Evolutionary conservation across 2,329 filamentous ascomycete species (phyloP), one percentile per base, ranked within the genome.

Genomic region (Colletotrichum sidae): DNA sequence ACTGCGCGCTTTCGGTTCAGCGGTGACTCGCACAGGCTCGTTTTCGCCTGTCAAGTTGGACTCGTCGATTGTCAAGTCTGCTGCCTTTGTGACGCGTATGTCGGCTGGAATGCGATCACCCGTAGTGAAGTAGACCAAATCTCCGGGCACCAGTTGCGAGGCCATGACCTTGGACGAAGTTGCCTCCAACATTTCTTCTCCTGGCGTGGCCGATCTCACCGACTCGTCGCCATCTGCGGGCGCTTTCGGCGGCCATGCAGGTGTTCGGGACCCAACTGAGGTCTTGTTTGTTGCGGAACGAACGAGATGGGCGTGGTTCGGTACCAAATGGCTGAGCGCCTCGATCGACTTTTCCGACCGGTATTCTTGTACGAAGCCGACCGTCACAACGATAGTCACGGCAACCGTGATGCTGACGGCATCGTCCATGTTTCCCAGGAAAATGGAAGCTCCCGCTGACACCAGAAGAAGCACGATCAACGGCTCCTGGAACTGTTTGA

Each of bases 1-100:
- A 35, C 71, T 73, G 50, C 79, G 74, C 35, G 77, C 66, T 37
- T 77, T 80, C 1, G 89, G 87, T 17, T 92, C 88, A 2, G 90
- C 83, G 10, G 87, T 89, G 74, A 99, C 93, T 51, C 88, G 84
- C 6, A 98, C 93, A 5, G 96, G 94, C 72, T 98, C 94, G 67
- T 97, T 98, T 78, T 99, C 96, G 65, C 96, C 96, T 0, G 96
- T 99, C 64, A 99, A 80, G 74, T 99, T 99, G 11, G 96, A 98
- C 72, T 96, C 94, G 76, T 99, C 96, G 69, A 99, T 97, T 46
- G 93, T 93, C 55, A 99, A 83, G 75, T 98, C 94, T 8, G 92
- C 88, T 10, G 94, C 92, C 74, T 93, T 91, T 8, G 93, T 98
- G 57, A 99, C 97, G 49, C 96, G 91, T 71, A 99, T 92, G 75